A percentile compares a stretch with the other conserved stretches of the same genome.
These are phyloP conservation scores for Chaetomium tenue DNA, from an alignment of 495 filamentous ascomycete genomes.

Conservation along the genomic window DNA sequence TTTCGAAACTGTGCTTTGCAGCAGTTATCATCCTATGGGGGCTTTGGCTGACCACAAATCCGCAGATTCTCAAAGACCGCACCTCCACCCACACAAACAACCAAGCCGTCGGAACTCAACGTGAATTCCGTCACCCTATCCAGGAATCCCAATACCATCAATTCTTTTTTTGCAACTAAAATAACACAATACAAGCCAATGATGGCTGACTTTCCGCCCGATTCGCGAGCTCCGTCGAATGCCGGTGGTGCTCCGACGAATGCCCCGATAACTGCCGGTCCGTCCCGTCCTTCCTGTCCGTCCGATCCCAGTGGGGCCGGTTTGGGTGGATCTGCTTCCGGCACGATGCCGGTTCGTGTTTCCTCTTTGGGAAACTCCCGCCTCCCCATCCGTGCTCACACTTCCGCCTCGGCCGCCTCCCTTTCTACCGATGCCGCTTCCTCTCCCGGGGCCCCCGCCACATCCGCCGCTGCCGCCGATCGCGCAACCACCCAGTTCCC, in stretches of 20 bases:
- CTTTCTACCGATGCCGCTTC: neutral
- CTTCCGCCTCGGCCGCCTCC: neutral
- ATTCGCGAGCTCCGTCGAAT: neutral
- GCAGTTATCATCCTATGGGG: too few relatives aligned
- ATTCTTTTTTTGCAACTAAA: too few relatives aligned
- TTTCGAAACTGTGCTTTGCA: too few relatives aligned
- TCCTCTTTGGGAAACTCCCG: neutral
- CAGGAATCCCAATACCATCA: too few relatives aligned
- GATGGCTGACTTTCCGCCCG: neutral
- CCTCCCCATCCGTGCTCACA: neutral
- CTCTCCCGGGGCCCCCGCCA: neutral
- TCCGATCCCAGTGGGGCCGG: neutral
- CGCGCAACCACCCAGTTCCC: neutral
- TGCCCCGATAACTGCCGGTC: too few relatives aligned
- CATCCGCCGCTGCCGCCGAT: neutral
- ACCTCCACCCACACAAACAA: too few relatives aligned
- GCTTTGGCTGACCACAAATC: too few relatives aligned
- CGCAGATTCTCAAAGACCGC: too few relatives aligned
- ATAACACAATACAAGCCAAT: too few relatives aligned
- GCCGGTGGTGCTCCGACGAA: neutral
- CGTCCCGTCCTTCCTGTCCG: too few relatives aligned
- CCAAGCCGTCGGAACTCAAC: too few relatives aligned
- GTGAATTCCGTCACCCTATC: too few relatives aligned
- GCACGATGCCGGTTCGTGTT: neutral
- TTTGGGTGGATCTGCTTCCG: neutral